Percentiles rank a stretch among this genome's conserved stretches.
These are phyloP conservation scores for Strobilomyces echinocephalus DNA, from an alignment of 768 basidiomycete species.

Conservation along the genomic window DNA sequence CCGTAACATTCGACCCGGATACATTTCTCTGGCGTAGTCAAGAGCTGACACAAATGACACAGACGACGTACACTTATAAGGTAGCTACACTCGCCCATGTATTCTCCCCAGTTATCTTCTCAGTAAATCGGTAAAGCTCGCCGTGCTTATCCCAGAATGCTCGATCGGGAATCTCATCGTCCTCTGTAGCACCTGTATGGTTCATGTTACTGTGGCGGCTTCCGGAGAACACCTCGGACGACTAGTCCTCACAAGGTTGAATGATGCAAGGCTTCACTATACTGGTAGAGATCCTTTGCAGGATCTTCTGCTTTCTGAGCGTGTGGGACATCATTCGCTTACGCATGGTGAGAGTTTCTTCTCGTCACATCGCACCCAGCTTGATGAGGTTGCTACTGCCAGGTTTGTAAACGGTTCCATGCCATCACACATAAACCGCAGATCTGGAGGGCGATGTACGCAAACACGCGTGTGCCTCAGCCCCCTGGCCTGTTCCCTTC, in stretches of 20 bases:
- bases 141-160: constrained; percentile 34
- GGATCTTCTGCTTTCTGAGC: background rate
- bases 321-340: background rate
- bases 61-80: too few species aligned
- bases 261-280: background rate
- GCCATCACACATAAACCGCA: background rate
- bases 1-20: too few species aligned
- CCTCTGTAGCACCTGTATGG: constrained; percentile 48
- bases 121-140: background rate
- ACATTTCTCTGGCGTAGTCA: too few species aligned
- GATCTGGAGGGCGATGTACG: background rate
- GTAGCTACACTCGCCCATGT: too few species aligned
- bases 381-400: background rate
- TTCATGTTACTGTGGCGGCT: constrained; percentile 38
- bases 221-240: too few species aligned
- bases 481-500: background rate
- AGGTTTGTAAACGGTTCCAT: background rate
- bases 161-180: constrained; percentile 50
- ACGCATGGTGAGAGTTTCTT: background rate
- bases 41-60: too few species aligned
- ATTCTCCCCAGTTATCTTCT: too few species aligned
- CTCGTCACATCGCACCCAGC: too few species aligned
- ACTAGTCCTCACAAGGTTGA: too few species aligned
- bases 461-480: background rate
- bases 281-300: background rate